Evolutionary conservation across 768 basidiomycete genomes (phyloP), one percentile per base, ranked within the genome.

Genomic region (Gautieria morchelliformis): DNA sequence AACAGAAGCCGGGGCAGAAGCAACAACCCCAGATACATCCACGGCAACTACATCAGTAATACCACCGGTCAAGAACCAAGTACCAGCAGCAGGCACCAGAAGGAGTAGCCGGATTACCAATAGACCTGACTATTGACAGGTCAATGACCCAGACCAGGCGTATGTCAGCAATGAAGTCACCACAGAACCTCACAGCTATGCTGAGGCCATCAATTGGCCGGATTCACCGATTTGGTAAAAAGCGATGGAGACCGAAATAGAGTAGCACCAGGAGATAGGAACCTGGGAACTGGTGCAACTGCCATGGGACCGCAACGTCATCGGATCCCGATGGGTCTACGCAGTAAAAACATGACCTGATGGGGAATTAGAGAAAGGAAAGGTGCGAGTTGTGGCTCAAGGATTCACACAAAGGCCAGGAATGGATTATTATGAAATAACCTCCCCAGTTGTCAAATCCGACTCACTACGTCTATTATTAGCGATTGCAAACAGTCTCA

Each of bases 401-500:
- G 68, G 69, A 0, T 69, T n/a, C n/a, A n/a, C n/a, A n/a, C n/a
- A n/a, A n/a, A n/a, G n/a, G n/a, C 53, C 55, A 9, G 67, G 69
- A 12, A 47, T 67, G 19, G 67, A 70, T 47, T 70, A 61, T 58
- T 57, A 47, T 14, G 61, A 71, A 39, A 76, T 75, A 0, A 74
- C 70, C 45, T 74, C 77, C 44, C 73, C 73, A 0, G 72, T 70
- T 12, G 70, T 70, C 14, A 67, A 68, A 15, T 68, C 73, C 63
- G 74, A 75, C 59, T 37, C 67, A 35, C 62, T 69, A 17, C 54
- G 64, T 0, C 58, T 59, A 2, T 40, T 67, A 12, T 60, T 75
- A 8, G 68, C 69, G 1, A 60, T 58, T 41, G 65, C 70, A 0
- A 61, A 64, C 0, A n/a, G n/a, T 50, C 42, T 68, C 1, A 55